These are phyloP conservation scores for Aureobasidium uvarum DNA, from an alignment of 2,329 filamentous ascomycete genomes.

Conservation along the genomic window DNA sequence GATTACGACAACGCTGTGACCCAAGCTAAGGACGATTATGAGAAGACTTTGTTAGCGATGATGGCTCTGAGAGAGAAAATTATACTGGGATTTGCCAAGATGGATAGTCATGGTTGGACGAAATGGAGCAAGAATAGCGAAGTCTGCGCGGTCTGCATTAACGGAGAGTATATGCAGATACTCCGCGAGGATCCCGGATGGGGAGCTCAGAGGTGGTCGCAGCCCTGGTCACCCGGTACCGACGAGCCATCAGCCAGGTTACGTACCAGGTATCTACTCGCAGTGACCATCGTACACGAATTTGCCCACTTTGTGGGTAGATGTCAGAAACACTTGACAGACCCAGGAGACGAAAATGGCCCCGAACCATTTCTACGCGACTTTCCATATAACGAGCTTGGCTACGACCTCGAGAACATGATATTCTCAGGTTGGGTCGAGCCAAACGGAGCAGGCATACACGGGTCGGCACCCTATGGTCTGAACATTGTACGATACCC, in stretches of 20 bases:
- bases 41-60: neutral
- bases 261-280: neutral
- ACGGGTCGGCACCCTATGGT: neutral
- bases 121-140: neutral
- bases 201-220: neutral
- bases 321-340: neutral
- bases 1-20: neutral
- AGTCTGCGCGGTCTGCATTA: neutral
- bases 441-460: neutral
- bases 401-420: conserved; percentile 8
- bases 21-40: neutral
- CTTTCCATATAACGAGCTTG: neutral
- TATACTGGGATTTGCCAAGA: neutral
- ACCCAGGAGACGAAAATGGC: too few species aligned
- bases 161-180: neutral
- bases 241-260: neutral
- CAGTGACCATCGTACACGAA: neutral
- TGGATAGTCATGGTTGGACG: neutral
- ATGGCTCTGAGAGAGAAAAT: neutral
- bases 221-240: neutral
- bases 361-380: conserved; percentile 1
- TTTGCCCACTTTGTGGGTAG: neutral
- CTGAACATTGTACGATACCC: neutral
- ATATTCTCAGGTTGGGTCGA: neutral
- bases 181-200: neutral